Base-by-base conservation (phyloP, 768 basidiomycete genomes). In the Lentinula detonsa region DNA sequence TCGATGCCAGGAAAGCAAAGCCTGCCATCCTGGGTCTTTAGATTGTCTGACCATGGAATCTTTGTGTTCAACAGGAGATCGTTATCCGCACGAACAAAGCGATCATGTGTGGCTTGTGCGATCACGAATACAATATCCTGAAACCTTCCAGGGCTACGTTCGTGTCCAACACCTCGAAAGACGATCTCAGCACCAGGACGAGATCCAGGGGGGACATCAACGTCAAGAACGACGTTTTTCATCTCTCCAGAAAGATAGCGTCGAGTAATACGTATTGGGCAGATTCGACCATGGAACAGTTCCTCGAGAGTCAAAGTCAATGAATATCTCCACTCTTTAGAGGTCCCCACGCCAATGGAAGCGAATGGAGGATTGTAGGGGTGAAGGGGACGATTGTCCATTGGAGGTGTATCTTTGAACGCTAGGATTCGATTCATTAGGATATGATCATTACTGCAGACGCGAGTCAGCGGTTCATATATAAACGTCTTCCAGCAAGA, bases 61-160 rank as follows among this genome's bases (percentile, higher is more conserved):
- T 79, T 79, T 48, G 86, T 74, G 43, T 82, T 77, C 66, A 83
- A 64, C 56, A 83, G 71, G 28, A 90, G 72, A 65, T 88, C 84
- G 62, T 87, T 80, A 43, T 80, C 79, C 15, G 80, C 72, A 60
- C 88, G 76, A 15, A 75, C 72, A 67, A 88, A 88, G 37, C 79
- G 76, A 48, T 82, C 74, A 64, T 88, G 85, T 49, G 78, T 76
- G 21, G 78, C 72, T 66, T 87, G 82, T 65, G 86, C 83, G 34
- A 89, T 74, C 54, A 88, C 71, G 65, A 90, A 90, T 18, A 85
- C 81, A 57, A 90, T 79, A 59, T 89, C 86, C 65, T 90, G 87
- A 56, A 81, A 79, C 10, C 74, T 70, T 11, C 83, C 81, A 60
- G 81, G 78, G 62, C 76, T 74, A 60, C 80, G 75, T 65, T 90